phyloP scores from a whole-genome alignment of 192 early-diverging fungal genomes.

The Coemansia asiatica region DNA sequence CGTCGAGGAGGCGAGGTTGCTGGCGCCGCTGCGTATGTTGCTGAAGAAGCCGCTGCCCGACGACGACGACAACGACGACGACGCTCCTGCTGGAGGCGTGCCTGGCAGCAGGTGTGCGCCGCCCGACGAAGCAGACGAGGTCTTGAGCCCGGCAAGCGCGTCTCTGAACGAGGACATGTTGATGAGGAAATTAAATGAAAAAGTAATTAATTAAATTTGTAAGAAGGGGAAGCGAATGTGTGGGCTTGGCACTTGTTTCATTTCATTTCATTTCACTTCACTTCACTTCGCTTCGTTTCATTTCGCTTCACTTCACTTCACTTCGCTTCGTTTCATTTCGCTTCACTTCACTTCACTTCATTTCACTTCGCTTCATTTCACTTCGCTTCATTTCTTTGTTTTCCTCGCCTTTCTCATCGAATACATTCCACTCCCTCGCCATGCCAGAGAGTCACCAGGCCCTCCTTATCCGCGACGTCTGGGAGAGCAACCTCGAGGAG shows the following conservation, averaged over 20 bases:
- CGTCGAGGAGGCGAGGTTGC: constrained; percentile 39
- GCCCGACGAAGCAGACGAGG: constrained; percentile 35
- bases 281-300: too few relatives aligned
- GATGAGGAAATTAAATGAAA: constrained; percentile 3
- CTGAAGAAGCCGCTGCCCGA: constrained; percentile 30
- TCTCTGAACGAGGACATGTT: constrained; percentile 50
- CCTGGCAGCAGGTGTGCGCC: constrained; percentile 37
- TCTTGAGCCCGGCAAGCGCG: constrained; percentile 52
- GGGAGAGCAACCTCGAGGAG: constrained; percentile 94
- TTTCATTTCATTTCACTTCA: neutral
- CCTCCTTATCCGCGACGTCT: constrained; percentile 74
- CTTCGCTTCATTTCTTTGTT: too few relatives aligned
- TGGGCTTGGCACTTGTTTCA: neutral
- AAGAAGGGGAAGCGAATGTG: neutral
- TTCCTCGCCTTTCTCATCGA: neutral
- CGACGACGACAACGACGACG: constrained; percentile 15
- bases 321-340: too few relatives aligned
- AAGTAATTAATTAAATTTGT: too few relatives aligned
- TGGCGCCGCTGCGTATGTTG: constrained; percentile 47
- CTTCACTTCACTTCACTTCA: neutral
- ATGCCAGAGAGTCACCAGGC: constrained; percentile 10
- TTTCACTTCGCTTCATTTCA: too few relatives aligned
- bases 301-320: too few relatives aligned
- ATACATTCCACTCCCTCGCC: neutral
- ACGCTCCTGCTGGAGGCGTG: too few relatives aligned